Conservation (phyloP, 805 yeast genomes). For the Yarrowia sp. region DNA sequence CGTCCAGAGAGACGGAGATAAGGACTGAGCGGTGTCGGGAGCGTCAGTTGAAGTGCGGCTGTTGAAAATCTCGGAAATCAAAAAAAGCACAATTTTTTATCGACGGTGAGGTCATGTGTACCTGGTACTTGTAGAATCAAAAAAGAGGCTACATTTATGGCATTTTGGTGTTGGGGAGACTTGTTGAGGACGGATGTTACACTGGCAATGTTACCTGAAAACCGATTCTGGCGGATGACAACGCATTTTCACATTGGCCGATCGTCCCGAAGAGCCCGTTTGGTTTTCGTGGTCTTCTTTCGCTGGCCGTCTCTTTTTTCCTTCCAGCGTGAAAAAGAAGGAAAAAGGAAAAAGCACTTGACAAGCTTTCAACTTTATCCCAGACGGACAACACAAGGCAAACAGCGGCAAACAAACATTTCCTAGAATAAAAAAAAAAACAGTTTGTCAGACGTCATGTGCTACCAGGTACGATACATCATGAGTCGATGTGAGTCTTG, state of each 20-base stretch:
- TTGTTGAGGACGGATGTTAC: too few relatives aligned
- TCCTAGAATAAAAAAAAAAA: too few relatives aligned
- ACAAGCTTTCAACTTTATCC: neutral
- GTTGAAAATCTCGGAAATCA: neutral
- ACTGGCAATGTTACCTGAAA: too few relatives aligned
- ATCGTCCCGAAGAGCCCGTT: constrained; percentile 8
- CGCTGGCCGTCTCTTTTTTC: neutral
- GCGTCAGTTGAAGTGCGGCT: neutral
- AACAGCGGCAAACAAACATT: too few relatives aligned
- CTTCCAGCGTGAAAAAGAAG: neutral
- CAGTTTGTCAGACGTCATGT: neutral
- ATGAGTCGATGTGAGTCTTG: too few relatives aligned
- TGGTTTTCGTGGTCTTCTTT: neutral
- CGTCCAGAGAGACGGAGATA: constrained; percentile 8
- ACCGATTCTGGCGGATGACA: too few relatives aligned
- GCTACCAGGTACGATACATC: too few relatives aligned
- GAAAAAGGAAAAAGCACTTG: neutral
- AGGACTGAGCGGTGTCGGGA: neutral
- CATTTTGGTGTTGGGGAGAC: too few relatives aligned
- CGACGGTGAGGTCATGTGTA: too few relatives aligned
- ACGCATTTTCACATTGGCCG: constrained; percentile 17
- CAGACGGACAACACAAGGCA: too few relatives aligned
- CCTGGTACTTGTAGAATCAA: too few relatives aligned
- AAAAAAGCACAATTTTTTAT: neutral
- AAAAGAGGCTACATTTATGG: too few relatives aligned